Evolutionary conservation across 768 basidiomycete species (phyloP).

Genomic region (Agrocybe praecox): DNA sequence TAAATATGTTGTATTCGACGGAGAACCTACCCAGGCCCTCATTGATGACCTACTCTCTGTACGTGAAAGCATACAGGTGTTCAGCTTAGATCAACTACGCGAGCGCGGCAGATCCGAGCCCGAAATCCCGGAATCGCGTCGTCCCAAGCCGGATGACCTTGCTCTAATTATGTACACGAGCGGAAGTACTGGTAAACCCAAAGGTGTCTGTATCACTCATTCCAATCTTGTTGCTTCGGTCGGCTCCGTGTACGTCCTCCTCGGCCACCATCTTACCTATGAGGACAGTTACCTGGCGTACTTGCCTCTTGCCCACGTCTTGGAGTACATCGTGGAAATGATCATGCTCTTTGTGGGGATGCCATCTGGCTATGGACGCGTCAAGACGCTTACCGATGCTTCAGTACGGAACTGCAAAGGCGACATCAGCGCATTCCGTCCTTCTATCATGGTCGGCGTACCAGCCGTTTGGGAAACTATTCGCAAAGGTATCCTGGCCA

Average conservation of each 20-base stretch:
- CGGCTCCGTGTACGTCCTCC: constrained; percentile 75
- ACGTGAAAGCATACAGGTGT: constrained; percentile 60
- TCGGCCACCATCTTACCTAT: constrained; percentile 63
- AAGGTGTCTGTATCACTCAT: constrained; percentile 91
- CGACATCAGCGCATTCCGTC: constrained; percentile 81
- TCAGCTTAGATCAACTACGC: constrained; percentile 73
- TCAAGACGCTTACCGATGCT: constrained; percentile 95
- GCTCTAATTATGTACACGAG: constrained; percentile 75
- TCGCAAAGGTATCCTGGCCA: constrained; percentile 88
- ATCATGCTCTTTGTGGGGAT: constrained; percentile 75
- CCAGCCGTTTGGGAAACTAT: constrained; percentile 98
- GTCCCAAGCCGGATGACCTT: constrained; percentile 43
- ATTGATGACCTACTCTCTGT: constrained; percentile 60
- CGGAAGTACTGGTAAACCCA: constrained; percentile 91
- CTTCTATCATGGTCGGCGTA: constrained; percentile 92
- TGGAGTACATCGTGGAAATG: constrained; percentile 94
- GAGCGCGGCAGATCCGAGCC: constrained; percentile 62
- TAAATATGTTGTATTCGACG: constrained; percentile 86
- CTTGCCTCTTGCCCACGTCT: constrained; percentile 91
- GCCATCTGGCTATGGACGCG: constrained; percentile 85
- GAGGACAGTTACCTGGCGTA: constrained; percentile 85
- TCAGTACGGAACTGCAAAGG: constrained; percentile 88
- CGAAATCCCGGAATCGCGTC: constrained; percentile 50
- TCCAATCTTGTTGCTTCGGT: constrained; percentile 84
- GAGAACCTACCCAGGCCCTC: constrained; percentile 51